phyloP scores from a whole-genome alignment of 1,284 basidiomycete species.

The Rhodotorula sp. region DNA sequence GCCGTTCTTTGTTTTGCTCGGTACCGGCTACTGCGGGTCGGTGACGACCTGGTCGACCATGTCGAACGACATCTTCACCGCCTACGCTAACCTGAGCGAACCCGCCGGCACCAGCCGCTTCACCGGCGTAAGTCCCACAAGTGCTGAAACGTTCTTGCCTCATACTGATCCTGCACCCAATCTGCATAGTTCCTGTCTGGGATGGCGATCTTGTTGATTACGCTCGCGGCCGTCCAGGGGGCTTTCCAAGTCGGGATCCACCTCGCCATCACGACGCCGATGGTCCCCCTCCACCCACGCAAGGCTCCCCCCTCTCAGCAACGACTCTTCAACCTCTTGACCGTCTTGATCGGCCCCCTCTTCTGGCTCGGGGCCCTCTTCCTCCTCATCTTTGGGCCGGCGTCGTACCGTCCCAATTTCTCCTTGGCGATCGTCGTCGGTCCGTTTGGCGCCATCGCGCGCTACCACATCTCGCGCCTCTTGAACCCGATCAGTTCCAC shows the following conservation, averaged over 20 bases:
- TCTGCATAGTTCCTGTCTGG: slow-evolving; percentile 41
- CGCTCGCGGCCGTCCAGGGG: slow-evolving; percentile 55
- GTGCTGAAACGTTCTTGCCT: too few relatives aligned
- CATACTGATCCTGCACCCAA: too few relatives aligned
- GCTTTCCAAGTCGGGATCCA: slow-evolving; percentile 64
- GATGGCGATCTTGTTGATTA: slow-evolving; percentile 32
- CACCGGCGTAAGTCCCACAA: slow-evolving; percentile 73
- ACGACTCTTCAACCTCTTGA: too few relatives aligned
- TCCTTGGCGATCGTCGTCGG: slow-evolving; percentile 87
- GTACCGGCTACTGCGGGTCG: slow-evolving; percentile 93
- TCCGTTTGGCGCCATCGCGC: slow-evolving; percentile 81
- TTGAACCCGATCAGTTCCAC: slow-evolving; percentile 64
- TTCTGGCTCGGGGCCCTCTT: slow-evolving; percentile 47
- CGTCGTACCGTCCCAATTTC: slow-evolving; percentile 68
- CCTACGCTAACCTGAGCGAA: slow-evolving; percentile 72
- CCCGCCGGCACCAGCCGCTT: slow-evolving; percentile 64
- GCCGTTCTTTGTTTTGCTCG: slow-evolving; percentile 81
- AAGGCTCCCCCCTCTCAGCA: slow-evolving; percentile 50
- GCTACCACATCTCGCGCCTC: slow-evolving; percentile 71
- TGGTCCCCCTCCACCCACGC: slow-evolving; percentile 46
- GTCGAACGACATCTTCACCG: slow-evolving; percentile 83
- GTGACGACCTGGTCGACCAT: slow-evolving; percentile 95
- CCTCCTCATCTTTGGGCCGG: slow-evolving; percentile 50
- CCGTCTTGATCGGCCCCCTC: slow-evolving; percentile 48
- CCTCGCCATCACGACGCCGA: slow-evolving; percentile 53